phyloP scores from a whole-genome alignment of 139 green algal species.

The Ostreobium quekettii region DNA sequence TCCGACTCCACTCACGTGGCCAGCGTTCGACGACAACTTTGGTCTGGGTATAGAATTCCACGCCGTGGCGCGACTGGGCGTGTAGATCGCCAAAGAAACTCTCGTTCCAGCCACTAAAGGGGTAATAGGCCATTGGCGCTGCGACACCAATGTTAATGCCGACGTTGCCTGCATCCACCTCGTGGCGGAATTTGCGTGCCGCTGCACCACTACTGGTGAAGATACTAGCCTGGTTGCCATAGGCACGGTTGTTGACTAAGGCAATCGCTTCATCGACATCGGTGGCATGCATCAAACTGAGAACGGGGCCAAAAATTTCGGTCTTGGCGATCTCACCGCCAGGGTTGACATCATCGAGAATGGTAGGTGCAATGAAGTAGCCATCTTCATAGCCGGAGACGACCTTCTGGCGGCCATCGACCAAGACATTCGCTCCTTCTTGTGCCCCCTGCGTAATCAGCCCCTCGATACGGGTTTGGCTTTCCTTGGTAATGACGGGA shows the following conservation, averaged over 20 bases:
- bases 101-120: conserved; percentile 88
- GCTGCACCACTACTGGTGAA: conserved; percentile 79
- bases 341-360: conserved; percentile 66
- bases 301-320: conserved; percentile 93
- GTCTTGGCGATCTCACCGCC: conserved; percentile 84
- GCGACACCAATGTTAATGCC: conserved; percentile 97
- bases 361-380: conserved; percentile 90
- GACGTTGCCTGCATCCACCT: conserved; percentile 59
- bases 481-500: conserved; percentile 70
- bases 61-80: conserved; percentile 81
- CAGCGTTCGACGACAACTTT: conserved; percentile 93
- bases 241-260: conserved; percentile 80
- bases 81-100: conserved; percentile 83
- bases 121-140: conserved; percentile 92
- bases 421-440: conserved; percentile 48
- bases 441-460: conserved; percentile 61
- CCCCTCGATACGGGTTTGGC: conserved; percentile 48
- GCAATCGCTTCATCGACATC: conserved; percentile 77
- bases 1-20: too few relatives aligned
- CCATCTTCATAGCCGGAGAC: conserved; percentile 62
- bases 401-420: conserved; percentile 67
- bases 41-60: conserved; percentile 89
- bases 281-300: conserved; percentile 67
- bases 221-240: conserved; percentile 90
- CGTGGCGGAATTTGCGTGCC: conserved; percentile 74